Percentiles rank a stretch among this genome's conserved stretches.
These are phyloP conservation scores for Trichomonascaceae sp. DNA, from an alignment of 1,139 yeast species.

Conservation along the genomic window DNA sequence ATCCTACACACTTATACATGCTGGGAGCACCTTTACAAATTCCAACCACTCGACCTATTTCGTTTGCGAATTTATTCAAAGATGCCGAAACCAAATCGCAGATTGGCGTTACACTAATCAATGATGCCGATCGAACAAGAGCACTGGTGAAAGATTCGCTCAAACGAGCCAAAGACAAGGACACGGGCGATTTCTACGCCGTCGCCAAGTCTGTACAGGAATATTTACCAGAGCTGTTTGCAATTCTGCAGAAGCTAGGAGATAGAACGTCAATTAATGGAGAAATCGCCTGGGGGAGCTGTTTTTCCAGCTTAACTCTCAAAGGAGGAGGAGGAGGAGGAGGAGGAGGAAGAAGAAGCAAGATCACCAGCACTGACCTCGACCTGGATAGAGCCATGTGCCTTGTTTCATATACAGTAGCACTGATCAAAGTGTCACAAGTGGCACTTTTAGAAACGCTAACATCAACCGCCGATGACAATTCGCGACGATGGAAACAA, in stretches of 20 bases:
- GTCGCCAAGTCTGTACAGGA: slow-evolving; percentile 13
- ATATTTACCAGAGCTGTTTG: slow-evolving; percentile 4
- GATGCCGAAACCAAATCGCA: slow-evolving; percentile 7
- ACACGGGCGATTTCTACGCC: slow-evolving; percentile 17
- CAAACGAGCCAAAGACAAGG: slow-evolving; percentile 20
- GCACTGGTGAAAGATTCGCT: slow-evolving; percentile 21
- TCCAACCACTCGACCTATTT: background rate
- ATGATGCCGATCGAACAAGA: slow-evolving; percentile 20
- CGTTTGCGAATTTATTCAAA: background rate
- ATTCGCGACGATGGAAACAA: background rate
- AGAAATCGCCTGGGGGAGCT: slow-evolving; percentile 17
- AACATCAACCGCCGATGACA: background rate
- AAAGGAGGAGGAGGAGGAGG: slow-evolving; percentile 16
- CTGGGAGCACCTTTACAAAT: background rate
- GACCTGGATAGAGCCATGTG: background rate
- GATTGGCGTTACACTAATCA: too few relatives aligned
- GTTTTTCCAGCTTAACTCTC: slow-evolving; percentile 19
- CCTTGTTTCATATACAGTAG: background rate
- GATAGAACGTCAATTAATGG: background rate
- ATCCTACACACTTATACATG: too few relatives aligned
- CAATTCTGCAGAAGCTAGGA: background rate
- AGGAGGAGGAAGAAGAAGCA: slow-evolving; percentile 18
- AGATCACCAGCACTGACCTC: slow-evolving; percentile 4
- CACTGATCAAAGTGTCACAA: background rate
- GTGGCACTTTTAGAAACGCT: too few relatives aligned